Percentiles rank a stretch among this genome's conserved stretches.
phyloP scores from a whole-genome alignment of 257 asterid genomes.

The Fraxinus quadrangulata region DNA sequence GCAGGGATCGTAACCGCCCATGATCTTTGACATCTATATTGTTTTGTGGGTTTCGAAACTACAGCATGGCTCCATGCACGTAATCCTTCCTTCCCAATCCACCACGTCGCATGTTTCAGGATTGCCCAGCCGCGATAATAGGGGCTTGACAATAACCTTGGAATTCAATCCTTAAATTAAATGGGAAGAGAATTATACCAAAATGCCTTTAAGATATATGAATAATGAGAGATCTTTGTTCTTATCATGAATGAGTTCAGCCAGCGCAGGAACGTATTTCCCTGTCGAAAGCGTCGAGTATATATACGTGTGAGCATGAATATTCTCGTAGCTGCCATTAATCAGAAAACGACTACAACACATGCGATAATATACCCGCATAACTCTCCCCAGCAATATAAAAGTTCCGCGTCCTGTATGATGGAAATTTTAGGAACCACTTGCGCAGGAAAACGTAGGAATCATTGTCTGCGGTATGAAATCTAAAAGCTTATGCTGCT shows the following conservation, averaged over 20 bases:
- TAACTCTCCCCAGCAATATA: conserved; percentile 91
- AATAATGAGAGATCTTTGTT: conserved; percentile 58
- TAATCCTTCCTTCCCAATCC: conserved; percentile 91
- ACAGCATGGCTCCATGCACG: conserved; percentile 94
- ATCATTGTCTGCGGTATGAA: conserved; percentile 57
- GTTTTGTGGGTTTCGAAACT: conserved; percentile 81
- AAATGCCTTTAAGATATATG: conserved; percentile 74
- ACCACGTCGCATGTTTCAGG: conserved; percentile 80
- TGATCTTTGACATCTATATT: conserved; percentile 66
- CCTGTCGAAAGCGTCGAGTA: conserved; percentile 34
- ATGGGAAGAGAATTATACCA: conserved; percentile 44
- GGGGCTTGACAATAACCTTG: not conserved
- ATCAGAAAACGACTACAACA: no score
- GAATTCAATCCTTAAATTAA: not conserved
- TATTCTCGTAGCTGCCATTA: no score
- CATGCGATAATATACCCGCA: conserved; percentile 51
- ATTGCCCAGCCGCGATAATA: conserved; percentile 78
- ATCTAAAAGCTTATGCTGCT: not conserved
- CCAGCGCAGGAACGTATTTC: conserved; percentile 82
- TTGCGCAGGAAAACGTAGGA: conserved; percentile 72
- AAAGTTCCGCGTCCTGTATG: conserved; percentile 52
- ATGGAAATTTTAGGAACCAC: conserved; percentile 85
- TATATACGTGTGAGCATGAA: no score
- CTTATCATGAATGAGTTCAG: conserved; percentile 72
- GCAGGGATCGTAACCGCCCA: conserved; percentile 90